Conservation (phyloP, 2,329 filamentous ascomycete species). For the Dactylellina drechsleri region DNA sequence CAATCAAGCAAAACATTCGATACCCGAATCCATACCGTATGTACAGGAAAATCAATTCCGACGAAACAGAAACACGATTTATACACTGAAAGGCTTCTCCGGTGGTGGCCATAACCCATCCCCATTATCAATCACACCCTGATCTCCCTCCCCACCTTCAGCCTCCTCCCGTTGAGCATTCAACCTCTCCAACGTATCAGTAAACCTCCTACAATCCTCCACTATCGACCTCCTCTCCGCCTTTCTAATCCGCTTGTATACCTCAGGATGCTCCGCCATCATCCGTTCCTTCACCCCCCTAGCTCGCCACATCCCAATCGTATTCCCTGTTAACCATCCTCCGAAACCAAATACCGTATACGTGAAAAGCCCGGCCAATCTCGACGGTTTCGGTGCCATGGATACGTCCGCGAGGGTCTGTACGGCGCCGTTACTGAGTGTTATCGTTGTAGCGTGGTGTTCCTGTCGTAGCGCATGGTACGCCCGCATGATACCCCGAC, state of each 20-base stretch:
- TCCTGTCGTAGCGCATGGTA: not conserved
- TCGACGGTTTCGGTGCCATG: not conserved
- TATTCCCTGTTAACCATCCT: not conserved
- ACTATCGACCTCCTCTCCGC: not conserved
- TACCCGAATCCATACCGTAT: too few species aligned
- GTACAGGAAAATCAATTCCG: too few species aligned
- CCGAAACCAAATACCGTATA: not conserved
- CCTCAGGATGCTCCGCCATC: constrained; percentile 6
- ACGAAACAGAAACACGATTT: too few species aligned
- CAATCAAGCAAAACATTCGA: too few species aligned
- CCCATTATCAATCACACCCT: not conserved
- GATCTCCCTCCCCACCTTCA: not conserved
- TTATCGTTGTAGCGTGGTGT: constrained; percentile 2
- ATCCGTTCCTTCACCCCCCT: not conserved
- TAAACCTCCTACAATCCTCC: not conserved
- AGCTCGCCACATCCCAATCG: not conserved
- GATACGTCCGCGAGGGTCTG: constrained; percentile 7
- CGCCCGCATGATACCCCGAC: not conserved
- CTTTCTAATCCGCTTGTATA: not conserved
- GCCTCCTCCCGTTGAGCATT: constrained; percentile 11
- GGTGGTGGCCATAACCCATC: constrained; percentile 2
- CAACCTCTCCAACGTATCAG: constrained; percentile 8
- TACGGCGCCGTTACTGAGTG: constrained; percentile 17
- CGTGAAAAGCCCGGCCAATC: not conserved
- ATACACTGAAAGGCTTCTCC: not conserved